These are phyloP conservation scores for Solanum rostratum DNA, from an alignment of 257 asterid genomes.

Conservation along the genomic window DNA sequence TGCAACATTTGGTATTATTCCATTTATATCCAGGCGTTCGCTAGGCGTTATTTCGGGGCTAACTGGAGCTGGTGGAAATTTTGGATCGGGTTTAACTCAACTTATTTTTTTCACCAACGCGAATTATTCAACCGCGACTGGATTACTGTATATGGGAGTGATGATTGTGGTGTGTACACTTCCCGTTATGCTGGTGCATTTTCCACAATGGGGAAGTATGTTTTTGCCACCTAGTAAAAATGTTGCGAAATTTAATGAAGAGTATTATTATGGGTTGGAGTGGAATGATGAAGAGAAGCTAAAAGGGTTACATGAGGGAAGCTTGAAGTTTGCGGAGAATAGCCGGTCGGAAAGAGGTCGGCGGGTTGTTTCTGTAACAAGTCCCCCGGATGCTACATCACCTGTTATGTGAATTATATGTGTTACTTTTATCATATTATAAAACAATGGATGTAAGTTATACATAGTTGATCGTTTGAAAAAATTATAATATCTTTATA, in stretches of 20 bases:
- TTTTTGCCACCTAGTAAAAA: conserved; percentile 27
- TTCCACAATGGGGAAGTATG: conserved; percentile 74
- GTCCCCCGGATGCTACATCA: conserved; percentile 2
- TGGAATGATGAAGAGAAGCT: conserved; percentile 37
- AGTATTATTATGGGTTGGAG: conserved; percentile 32
- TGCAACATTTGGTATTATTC: conserved; percentile 45
- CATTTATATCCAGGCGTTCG: conserved; percentile 42
- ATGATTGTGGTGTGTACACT: conserved; percentile 39
- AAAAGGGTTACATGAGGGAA: conserved; percentile 33
- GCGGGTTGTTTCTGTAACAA: conserved; percentile 10
- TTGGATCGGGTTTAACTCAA: conserved; percentile 47
- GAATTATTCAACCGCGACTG: conserved; percentile 28
- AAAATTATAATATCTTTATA: too few species aligned
- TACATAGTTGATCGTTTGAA: too few species aligned
- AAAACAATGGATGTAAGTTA: not conserved
- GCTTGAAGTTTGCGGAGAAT: conserved; percentile 42
- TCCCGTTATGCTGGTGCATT: conserved; percentile 36
- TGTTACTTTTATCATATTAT: not conserved
- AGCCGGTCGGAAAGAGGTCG: conserved; percentile 47
- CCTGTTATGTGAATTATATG: not conserved
- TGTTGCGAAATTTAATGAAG: conserved; percentile 18
- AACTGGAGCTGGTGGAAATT: conserved; percentile 55
- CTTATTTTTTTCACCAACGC: conserved; percentile 35
- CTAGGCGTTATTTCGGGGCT: conserved; percentile 45
- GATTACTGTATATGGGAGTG: conserved; percentile 37